Conservation (phyloP, 1,139 yeast genomes). For the Zhuliangozyma parablackwelliae region DNA sequence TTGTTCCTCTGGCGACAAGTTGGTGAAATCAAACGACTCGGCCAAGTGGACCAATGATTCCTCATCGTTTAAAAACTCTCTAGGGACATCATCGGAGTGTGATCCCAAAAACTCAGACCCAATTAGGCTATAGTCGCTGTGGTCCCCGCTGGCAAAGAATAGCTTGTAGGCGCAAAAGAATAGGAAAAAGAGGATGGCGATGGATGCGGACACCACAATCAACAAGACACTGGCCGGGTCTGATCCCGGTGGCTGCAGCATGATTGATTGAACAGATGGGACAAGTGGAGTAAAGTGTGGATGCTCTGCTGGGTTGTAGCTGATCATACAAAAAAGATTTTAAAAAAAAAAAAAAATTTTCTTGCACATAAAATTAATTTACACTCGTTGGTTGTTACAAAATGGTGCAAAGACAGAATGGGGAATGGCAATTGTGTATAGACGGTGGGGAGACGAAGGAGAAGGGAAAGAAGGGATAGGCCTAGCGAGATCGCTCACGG, state of each 20-base stretch:
- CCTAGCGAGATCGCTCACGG: no score
- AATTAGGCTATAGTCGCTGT: conserved; percentile 15
- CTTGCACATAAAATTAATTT: no score
- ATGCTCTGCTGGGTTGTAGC: no score
- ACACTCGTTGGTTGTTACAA: no score
- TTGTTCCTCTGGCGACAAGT: conserved; percentile 43
- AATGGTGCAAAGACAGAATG: no score
- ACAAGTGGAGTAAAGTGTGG: no score
- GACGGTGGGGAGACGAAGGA: no score
- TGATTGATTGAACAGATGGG: no score
- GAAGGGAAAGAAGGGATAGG: no score
- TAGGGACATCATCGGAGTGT: conserved; percentile 23
- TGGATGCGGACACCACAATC: conserved; percentile 12
- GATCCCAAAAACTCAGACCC: conserved; percentile 16
- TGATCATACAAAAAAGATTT: no score
- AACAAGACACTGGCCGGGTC: conserved; percentile 13
- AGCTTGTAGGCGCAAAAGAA: conserved; percentile 14
- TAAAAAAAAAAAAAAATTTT: no score
- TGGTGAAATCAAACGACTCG: conserved; percentile 34
- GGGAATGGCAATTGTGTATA: no score
- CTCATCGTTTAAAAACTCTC: conserved; percentile 41
- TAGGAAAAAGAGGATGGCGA: conserved; percentile 12
- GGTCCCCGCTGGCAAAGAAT: conserved; percentile 9
- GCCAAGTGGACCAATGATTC: conserved; percentile 33
- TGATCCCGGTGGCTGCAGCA: conserved; percentile 1